Conservation (phyloP, 2,329 filamentous ascomycete genomes). For the Alternaria gaisen region DNA sequence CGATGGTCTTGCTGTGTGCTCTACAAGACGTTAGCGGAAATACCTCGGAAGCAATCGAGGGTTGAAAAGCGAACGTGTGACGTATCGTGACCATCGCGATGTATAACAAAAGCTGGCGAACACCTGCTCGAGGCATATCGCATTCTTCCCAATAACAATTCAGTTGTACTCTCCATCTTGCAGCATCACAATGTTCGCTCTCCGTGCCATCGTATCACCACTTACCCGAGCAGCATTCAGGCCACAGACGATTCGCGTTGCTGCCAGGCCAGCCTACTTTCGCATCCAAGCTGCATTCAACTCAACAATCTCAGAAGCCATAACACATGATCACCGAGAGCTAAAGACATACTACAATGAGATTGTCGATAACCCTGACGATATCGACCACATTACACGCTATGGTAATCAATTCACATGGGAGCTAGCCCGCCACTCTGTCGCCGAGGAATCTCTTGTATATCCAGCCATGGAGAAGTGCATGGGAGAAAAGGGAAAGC, state of each 20-base stretch:
- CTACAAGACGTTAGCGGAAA: constrained; percentile 19
- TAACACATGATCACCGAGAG: constrained; percentile 55
- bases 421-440: constrained; percentile 62
- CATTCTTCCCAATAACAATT: no score
- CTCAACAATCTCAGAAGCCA: constrained; percentile 28
- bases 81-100: neutral
- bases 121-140: neutral
- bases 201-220: constrained; percentile 13
- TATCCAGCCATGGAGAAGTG: constrained; percentile 52
- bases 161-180: no score
- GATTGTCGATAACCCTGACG: constrained; percentile 48
- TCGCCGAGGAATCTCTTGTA: constrained; percentile 60
- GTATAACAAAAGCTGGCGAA: neutral
- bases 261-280: constrained; percentile 8
- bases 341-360: constrained; percentile 56
- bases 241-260: constrained; percentile 11
- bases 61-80: constrained; percentile 1
- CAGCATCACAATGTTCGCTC: constrained; percentile 12
- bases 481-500: constrained; percentile 40
- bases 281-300: constrained; percentile 7
- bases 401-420: constrained; percentile 63
- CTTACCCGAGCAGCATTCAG: constrained; percentile 16
- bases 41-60: neutral
- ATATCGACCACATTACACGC: constrained; percentile 55
- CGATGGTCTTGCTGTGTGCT: constrained; percentile 62